phyloP scores from a whole-genome alignment of 179 eudicot genomes.

The Sideroxylon spinosum region DNA sequence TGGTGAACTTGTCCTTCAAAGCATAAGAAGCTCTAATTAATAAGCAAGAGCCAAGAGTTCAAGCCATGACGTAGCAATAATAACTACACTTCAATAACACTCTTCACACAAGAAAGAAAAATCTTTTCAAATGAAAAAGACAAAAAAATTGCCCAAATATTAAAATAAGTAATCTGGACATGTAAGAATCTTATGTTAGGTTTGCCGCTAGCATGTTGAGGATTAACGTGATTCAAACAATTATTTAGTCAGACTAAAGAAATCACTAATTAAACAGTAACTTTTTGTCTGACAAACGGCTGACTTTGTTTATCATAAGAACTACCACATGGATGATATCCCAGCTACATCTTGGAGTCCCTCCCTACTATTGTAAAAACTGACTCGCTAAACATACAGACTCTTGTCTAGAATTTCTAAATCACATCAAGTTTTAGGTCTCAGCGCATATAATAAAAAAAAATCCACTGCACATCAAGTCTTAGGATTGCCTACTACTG shows the following conservation, averaged over 20 bases:
- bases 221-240: neutral
- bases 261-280: neutral
- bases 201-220: neutral
- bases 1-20: neutral
- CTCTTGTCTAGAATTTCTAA: no score
- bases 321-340: neutral
- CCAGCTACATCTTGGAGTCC: neutral
- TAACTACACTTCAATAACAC: neutral
- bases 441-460: no score
- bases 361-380: neutral
- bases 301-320: neutral
- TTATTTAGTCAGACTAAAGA: neutral
- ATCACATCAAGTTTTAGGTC: no score
- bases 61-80: no score
- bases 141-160: neutral
- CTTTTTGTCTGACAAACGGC: neutral
- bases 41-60: neutral
- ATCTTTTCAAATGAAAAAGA: neutral
- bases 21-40: neutral
- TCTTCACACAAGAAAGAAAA: neutral
- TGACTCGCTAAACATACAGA: neutral
- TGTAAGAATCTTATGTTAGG: neutral
- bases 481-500: no score
- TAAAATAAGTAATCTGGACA: neutral
- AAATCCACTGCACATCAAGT: no score